phyloP scores from a whole-genome alignment of 208 protist species.

The Tritrichomonas foetus region DNA sequence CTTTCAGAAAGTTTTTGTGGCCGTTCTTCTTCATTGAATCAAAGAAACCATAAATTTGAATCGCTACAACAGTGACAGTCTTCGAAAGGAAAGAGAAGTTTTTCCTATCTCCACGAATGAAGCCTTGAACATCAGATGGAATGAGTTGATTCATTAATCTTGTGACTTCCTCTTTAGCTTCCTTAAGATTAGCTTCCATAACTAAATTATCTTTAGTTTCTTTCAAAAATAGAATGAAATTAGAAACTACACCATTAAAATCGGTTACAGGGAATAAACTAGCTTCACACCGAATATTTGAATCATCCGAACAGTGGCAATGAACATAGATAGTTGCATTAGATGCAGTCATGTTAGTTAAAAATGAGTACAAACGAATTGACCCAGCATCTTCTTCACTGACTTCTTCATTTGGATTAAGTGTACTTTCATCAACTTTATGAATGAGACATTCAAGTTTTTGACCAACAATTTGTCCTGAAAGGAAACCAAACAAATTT shows the following conservation, averaged over 20 bases:
- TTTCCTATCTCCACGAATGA: not conserved
- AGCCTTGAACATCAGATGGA: not conserved
- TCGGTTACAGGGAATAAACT: too few relatives aligned
- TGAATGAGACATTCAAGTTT: not conserved
- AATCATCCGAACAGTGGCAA: too few relatives aligned
- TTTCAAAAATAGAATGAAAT: not conserved
- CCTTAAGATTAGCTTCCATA: not conserved
- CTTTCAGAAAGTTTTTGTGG: not conserved
- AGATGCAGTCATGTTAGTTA: too few relatives aligned
- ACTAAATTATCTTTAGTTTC: not conserved
- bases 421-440: not conserved
- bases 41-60: conserved; percentile 11
- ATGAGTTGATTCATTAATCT: not conserved
- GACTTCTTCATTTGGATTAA: too few relatives aligned
- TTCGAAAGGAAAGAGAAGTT: not conserved
- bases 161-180: not conserved
- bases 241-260: not conserved
- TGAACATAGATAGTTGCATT: too few relatives aligned
- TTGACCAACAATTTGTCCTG: not conserved
- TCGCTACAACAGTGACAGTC: not conserved
- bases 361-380: too few relatives aligned
- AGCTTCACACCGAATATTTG: too few relatives aligned
- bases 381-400: too few relatives aligned
- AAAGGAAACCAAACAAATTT: not conserved
- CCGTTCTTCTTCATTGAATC: not conserved